These are phyloP conservation scores for Lipomyces anomalus DNA, from an alignment of 805 yeast species.

Conservation along the genomic window DNA sequence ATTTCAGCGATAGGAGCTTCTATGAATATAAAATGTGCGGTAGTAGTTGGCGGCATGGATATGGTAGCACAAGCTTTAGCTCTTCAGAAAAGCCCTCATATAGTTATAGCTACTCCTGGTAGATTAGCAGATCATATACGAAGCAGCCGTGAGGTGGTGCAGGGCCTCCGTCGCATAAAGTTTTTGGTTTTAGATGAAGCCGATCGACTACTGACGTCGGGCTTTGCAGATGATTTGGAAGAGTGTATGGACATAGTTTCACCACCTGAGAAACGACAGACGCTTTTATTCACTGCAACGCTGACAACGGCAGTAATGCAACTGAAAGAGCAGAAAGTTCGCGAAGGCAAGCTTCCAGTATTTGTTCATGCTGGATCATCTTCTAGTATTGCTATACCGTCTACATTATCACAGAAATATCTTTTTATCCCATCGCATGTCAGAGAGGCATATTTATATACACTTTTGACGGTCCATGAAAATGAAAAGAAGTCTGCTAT, in stretches of 20 bases:
- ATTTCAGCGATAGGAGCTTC: constrained; percentile 86
- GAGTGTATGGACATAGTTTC: constrained; percentile 72
- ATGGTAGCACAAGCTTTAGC: constrained; percentile 82
- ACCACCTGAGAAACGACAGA: constrained; percentile 66
- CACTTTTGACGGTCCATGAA: constrained; percentile 55
- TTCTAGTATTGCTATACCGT: constrained; percentile 64
- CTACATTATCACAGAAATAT: constrained; percentile 58
- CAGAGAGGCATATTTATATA: constrained; percentile 79
- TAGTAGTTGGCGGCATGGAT: constrained; percentile 93
- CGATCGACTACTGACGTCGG: constrained; percentile 77
- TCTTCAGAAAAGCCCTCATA: constrained; percentile 80
- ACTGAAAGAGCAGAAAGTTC: constrained; percentile 60
- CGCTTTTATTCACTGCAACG: constrained; percentile 90
- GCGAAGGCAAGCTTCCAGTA: constrained; percentile 68
- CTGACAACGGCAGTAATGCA: constrained; percentile 87
- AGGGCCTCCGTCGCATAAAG: constrained; percentile 71
- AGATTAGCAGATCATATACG: constrained; percentile 87
- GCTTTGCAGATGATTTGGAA: constrained; percentile 73
- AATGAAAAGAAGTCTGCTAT: constrained; percentile 66
- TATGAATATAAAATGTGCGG: constrained; percentile 75
- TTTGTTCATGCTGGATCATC: constrained; percentile 13
- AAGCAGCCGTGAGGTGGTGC: constrained; percentile 75
- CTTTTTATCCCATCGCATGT: constrained; percentile 80
- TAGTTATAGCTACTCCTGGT: constrained; percentile 96
- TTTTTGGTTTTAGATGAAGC: constrained; percentile 93